Conservation (phyloP, 257 asterid species). For the Verbena officinalis region DNA sequence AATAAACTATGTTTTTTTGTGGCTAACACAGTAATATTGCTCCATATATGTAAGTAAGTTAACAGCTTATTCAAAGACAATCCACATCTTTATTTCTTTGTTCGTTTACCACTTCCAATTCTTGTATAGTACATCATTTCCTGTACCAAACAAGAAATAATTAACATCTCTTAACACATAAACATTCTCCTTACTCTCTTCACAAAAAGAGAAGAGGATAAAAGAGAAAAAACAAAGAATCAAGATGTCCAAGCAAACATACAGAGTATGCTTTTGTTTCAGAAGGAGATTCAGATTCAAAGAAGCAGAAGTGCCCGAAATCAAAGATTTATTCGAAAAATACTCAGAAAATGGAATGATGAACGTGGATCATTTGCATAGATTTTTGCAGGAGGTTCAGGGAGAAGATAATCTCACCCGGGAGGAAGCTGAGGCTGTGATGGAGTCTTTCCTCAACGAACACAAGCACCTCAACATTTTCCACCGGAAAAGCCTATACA, state of each 20-base stretch:
- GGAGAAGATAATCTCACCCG: constrained; percentile 47
- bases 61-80: too few relatives aligned
- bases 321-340: constrained; percentile 47
- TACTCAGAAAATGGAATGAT: constrained; percentile 67
- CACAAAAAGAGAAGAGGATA: too few relatives aligned
- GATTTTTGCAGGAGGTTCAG: constrained; percentile 67
- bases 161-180: too few relatives aligned
- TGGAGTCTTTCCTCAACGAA: constrained; percentile 50
- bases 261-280: constrained; percentile 66
- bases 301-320: constrained; percentile 70
- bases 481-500: constrained; percentile 48
- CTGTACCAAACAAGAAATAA: too few relatives aligned
- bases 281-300: constrained; percentile 56
- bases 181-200: too few relatives aligned
- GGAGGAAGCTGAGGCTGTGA: constrained; percentile 49
- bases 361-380: constrained; percentile 51
- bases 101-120: too few relatives aligned
- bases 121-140: too few relatives aligned
- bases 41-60: constrained; percentile 11
- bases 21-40: constrained; percentile 5
- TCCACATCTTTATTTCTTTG: too few relatives aligned
- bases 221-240: neutral
- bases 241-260: constrained; percentile 71
- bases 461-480: constrained; percentile 56
- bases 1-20: constrained; percentile 10